Base-by-base conservation (phyloP, 805 yeast genomes). In the Suhomyces kilbournensis region DNA sequence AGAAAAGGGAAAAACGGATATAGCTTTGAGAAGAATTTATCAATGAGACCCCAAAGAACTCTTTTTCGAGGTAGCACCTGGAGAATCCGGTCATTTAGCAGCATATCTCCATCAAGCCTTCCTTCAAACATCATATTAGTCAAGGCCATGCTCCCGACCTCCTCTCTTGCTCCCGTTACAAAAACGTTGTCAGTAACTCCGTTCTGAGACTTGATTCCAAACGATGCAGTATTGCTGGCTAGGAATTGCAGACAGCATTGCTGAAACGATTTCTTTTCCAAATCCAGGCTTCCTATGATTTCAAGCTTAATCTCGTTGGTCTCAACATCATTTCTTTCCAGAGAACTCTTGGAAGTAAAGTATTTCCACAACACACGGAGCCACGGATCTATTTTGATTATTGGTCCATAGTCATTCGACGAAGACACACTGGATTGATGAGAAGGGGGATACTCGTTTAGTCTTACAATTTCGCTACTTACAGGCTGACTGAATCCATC, bases 1-100 rank as follows among this genome's bases (percentile, higher is more conserved):
- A 86, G 67, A 55, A 79, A 83, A 2, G 94, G 92, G 59, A 86
- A 72, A 52, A 79, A 84, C 12, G 88, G 79, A 62, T 87, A 87
- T 4, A 86, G 67, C 32, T 76, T 73, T 9, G 74, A 75, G 62
- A 86, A 86, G 56, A 81, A 86, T 56, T 84, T 70, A 53, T 84
- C 82, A 26, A 86, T 68, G 47, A 84, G 69, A 44, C 76, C 60
- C 81, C 87, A 81, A 7, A 85, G 73, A 1, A 82, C 75, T 52
- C 73, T 75, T 58, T 80, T 79, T 26, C 70, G 75, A 0, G 92
- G 92, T 46, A 86, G 57, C 3, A 75, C 62, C 22, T 70, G 65
- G 49, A 70, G 67, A 23, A 76, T 71, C 14, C 74, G 68, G 51
- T 77, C 76, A 48, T 72, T 70, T 48, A 77, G 70, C 50, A 75